These are phyloP conservation scores for Colletotrichum incanum DNA, from an alignment of 2,329 filamentous ascomycete species.

Conservation along the genomic window DNA sequence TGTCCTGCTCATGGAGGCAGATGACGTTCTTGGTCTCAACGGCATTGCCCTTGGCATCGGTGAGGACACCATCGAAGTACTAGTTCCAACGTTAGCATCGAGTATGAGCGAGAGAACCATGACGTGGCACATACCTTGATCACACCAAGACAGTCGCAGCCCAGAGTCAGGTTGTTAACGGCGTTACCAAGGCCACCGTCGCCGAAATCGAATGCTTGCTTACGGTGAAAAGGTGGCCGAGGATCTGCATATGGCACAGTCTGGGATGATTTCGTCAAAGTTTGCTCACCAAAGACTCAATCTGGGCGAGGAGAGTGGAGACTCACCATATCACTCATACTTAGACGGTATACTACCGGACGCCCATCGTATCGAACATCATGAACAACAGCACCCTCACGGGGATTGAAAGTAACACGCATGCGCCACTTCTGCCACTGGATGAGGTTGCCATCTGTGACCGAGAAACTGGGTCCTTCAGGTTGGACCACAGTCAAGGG, in stretches of 20 bases:
- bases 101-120: background rate
- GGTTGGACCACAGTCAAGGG: constrained; percentile 74
- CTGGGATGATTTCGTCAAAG: background rate
- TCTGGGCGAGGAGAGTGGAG: too few relatives aligned
- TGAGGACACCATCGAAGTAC: constrained; percentile 47
- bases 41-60: constrained; percentile 48
- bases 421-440: constrained; percentile 72
- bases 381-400: constrained; percentile 73
- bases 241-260: constrained; percentile 43
- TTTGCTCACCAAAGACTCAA: background rate
- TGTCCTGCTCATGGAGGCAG: constrained; percentile 43
- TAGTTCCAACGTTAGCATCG: constrained; percentile 1
- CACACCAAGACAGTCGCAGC: constrained; percentile 74
- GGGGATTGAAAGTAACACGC: constrained; percentile 71
- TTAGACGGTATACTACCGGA: constrained; percentile 70
- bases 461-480: constrained; percentile 72
- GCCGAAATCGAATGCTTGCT: constrained; percentile 80
- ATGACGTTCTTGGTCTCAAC: constrained; percentile 60
- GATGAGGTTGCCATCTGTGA: constrained; percentile 55
- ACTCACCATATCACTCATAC: constrained; percentile 69
- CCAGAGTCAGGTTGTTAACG: constrained; percentile 78
- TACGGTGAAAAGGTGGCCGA: constrained; percentile 51
- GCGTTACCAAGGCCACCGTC: constrained; percentile 77
- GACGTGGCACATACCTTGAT: constrained; percentile 19
- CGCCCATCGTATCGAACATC: constrained; percentile 72